phyloP scores from a whole-genome alignment of 352 stramenopile species.

The Stephanocyclus meneghinianus region DNA sequence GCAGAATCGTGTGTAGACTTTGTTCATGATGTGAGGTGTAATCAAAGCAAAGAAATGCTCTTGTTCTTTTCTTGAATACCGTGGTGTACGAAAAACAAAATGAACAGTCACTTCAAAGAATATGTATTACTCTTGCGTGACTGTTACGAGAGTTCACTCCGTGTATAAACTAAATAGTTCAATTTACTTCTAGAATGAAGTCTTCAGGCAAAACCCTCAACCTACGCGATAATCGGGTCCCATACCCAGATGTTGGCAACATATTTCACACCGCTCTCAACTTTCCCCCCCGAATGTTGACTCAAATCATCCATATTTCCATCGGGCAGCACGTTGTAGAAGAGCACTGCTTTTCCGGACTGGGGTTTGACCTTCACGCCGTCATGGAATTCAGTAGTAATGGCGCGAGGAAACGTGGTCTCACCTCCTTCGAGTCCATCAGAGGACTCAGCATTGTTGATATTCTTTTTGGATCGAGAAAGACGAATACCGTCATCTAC shows the following conservation, averaged over 20 bases:
- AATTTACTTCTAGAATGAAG: no score
- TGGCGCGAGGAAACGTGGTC: slow-evolving; percentile 73
- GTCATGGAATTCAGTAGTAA: slow-evolving; percentile 71
- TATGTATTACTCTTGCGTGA: no score
- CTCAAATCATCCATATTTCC: slow-evolving; percentile 84
- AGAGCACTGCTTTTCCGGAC: slow-evolving; percentile 76
- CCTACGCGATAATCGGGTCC: slow-evolving; percentile 66
- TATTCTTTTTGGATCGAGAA: slow-evolving; percentile 1
- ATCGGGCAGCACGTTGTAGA: slow-evolving; percentile 83
- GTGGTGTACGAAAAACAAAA: no score
- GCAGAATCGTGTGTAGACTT: slow-evolving; percentile 3
- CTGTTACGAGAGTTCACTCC: no score
- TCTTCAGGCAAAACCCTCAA: neutral
- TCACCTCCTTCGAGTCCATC: slow-evolving; percentile 66
- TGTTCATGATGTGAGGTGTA: no score
- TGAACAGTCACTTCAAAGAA: no score
- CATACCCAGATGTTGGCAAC: slow-evolving; percentile 83
- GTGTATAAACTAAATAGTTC: no score
- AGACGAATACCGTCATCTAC: slow-evolving; percentile 27
- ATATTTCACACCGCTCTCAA: slow-evolving; percentile 79
- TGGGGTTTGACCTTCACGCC: slow-evolving; percentile 65
- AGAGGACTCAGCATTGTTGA: slow-evolving; percentile 18
- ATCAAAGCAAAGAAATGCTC: no score
- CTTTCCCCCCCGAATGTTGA: slow-evolving; percentile 73
- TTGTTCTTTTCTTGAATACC: no score